A percentile compares a stretch with the other conserved stretches of the same genome.
phyloP scores from a whole-genome alignment of 2,329 filamentous ascomycete genomes.

The Blastomyces gilchristii region DNA sequence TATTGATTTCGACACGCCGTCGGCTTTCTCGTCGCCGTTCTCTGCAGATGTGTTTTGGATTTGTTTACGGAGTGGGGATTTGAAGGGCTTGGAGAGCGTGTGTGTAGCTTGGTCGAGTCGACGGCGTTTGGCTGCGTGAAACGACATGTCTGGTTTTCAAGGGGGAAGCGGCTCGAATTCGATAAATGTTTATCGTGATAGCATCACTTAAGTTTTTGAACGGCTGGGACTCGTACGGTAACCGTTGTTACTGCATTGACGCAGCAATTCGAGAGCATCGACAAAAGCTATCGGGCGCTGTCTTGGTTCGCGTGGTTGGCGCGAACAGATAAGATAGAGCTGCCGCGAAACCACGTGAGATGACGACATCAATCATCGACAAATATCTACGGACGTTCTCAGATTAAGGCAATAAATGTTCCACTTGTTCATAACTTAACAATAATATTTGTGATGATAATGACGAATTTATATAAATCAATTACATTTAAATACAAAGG shows the following conservation, averaged over 20 bases:
- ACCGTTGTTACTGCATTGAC: not conserved
- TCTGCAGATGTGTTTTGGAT: not conserved
- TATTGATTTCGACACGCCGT: not conserved
- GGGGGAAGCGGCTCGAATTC: not conserved
- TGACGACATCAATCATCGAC: not conserved
- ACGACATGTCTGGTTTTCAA: slow-evolving; percentile 12
- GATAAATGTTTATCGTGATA: not conserved
- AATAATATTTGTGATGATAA: not conserved
- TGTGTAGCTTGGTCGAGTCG: slow-evolving; percentile 48
- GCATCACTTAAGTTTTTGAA: not conserved
- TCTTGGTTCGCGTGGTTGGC: not conserved
- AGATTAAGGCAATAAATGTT: too few relatives aligned
- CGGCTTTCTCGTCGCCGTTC: not conserved
- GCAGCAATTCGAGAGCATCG: not conserved
- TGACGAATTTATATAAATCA: not conserved
- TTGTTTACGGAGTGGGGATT: slow-evolving; percentile 53
- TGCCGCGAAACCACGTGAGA: not conserved
- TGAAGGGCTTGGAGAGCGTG: slow-evolving; percentile 60
- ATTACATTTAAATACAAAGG: not conserved
- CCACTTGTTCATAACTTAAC: not conserved
- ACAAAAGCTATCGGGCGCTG: not conserved
- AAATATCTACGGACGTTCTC: too few relatives aligned
- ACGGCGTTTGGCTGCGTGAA: slow-evolving; percentile 48
- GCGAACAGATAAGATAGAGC: not conserved
- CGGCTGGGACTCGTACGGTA: not conserved